Conservation (phyloP, 805 yeast species). For the Metschnikowia anglica region DNA sequence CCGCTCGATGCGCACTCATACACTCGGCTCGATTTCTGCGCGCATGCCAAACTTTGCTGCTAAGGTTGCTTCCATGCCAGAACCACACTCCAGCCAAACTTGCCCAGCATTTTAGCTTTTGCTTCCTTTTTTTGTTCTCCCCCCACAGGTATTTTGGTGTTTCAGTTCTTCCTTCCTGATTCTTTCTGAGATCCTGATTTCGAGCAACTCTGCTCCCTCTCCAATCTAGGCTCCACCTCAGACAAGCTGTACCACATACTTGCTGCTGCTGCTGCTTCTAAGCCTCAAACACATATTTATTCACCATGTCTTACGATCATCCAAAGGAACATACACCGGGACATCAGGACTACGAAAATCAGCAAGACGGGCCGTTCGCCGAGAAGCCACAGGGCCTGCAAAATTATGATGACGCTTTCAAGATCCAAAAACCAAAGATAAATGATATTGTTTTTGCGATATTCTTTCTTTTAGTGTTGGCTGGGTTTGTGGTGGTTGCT, state of each 20-base stretch:
- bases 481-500: slow-evolving; percentile 71
- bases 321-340: slow-evolving; percentile 13
- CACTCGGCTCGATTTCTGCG: no score
- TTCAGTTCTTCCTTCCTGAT: no score
- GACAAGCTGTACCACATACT: not conserved
- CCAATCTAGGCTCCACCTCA: not conserved
- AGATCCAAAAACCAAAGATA: slow-evolving; percentile 57
- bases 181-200: no score
- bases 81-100: no score
- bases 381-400: slow-evolving; percentile 37
- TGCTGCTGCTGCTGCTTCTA: not conserved
- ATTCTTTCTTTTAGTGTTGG: slow-evolving; percentile 45
- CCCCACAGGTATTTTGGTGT: no score
- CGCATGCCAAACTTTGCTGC: no score
- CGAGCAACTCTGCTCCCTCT: no score
- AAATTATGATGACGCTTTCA: slow-evolving; percentile 65
- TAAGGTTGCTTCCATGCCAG: no score
- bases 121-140: no score
- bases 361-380: slow-evolving; percentile 19
- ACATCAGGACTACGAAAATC: slow-evolving; percentile 30
- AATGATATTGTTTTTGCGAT: slow-evolving; percentile 74
- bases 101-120: no score
- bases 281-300: not conserved
- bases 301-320: slow-evolving; percentile 9
- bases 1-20: no score